Evolutionary conservation across 352 stramenopile species (phyloP).

Genomic region (Phytophthora uliginosa): DNA sequence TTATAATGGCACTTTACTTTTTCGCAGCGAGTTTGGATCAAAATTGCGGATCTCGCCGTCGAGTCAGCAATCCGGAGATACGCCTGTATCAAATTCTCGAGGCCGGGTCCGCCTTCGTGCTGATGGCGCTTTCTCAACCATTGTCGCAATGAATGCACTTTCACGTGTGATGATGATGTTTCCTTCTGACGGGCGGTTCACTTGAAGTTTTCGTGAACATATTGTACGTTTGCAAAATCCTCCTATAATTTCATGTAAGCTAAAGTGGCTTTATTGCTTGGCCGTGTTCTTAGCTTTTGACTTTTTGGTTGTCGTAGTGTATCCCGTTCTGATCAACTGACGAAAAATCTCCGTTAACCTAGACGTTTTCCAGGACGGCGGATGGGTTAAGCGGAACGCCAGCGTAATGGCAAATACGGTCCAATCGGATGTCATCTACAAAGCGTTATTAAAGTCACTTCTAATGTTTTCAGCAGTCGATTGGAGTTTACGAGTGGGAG

Average conservation of each 20-base stretch:
- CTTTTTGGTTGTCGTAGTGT: constrained; percentile 37
- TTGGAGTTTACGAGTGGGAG: constrained; percentile 9
- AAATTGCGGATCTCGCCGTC: background rate
- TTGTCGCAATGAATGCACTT: background rate
- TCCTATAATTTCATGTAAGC: background rate
- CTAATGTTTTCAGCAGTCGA: constrained; percentile 27
- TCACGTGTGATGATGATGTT: background rate
- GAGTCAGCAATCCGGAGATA: background rate
- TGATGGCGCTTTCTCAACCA: background rate
- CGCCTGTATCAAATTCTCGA: constrained; percentile 4
- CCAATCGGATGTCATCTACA: constrained; percentile 28
- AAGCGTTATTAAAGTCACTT: constrained; percentile 36
- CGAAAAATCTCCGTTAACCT: constrained; percentile 41
- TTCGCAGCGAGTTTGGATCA: background rate
- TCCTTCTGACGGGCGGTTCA: background rate
- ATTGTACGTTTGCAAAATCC: background rate
- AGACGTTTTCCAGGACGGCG: constrained; percentile 32
- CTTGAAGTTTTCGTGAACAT: background rate
- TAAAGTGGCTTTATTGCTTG: constrained; percentile 15
- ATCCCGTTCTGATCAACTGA: constrained; percentile 36
- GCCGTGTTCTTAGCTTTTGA: constrained; percentile 24
- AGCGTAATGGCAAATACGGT: constrained; percentile 35
- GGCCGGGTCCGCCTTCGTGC: background rate
- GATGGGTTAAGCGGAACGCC: constrained; percentile 38
- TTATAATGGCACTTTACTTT: background rate